These are phyloP conservation scores for Fraxinus platypoda DNA, from an alignment of 305 asterid genomes.

Conservation along the genomic window DNA sequence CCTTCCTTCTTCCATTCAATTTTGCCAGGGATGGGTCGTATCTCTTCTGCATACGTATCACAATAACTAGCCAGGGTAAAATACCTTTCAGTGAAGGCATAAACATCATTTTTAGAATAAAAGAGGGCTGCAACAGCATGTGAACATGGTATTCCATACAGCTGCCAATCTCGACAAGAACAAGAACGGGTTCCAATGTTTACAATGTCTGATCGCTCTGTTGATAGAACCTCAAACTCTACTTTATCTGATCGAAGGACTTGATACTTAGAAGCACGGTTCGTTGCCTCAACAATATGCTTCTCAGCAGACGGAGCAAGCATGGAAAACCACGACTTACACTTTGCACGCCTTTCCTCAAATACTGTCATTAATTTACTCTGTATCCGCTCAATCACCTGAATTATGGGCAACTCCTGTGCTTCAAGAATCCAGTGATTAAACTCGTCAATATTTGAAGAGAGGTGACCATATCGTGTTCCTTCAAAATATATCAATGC, in stretches of 20 bases:
- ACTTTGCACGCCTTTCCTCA: constrained; percentile 46
- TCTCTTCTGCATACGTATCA: constrained; percentile 45
- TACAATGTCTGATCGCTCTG: constrained; percentile 61
- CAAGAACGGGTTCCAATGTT: constrained; percentile 52
- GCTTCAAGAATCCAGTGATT: constrained; percentile 62
- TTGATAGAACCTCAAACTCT: constrained; percentile 65
- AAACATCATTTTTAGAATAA: constrained; percentile 52
- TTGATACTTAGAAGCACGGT: constrained; percentile 48
- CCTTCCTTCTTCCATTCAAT: constrained; percentile 47
- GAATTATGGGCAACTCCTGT: constrained; percentile 67
- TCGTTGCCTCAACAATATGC: constrained; percentile 45
- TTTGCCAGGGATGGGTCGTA: constrained; percentile 47
- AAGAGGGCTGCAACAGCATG: constrained; percentile 68
- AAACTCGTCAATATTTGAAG: constrained; percentile 61
- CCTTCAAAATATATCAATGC: constrained; percentile 59
- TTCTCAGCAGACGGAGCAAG: constrained; percentile 67
- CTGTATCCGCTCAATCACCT: constrained; percentile 65
- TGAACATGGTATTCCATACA: constrained; percentile 64
- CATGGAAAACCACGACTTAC: constrained; percentile 52
- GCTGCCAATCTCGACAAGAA: constrained; percentile 74
- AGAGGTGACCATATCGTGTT: constrained; percentile 56
- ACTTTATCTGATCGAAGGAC: constrained; percentile 73
- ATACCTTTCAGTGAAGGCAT: constrained; percentile 47
- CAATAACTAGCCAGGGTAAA: constrained; percentile 49
- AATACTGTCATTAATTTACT: constrained; percentile 44